These are phyloP conservation scores for Papiliotrema terrestris DNA, from an alignment of 1,284 basidiomycete species.

Conservation along the genomic window DNA sequence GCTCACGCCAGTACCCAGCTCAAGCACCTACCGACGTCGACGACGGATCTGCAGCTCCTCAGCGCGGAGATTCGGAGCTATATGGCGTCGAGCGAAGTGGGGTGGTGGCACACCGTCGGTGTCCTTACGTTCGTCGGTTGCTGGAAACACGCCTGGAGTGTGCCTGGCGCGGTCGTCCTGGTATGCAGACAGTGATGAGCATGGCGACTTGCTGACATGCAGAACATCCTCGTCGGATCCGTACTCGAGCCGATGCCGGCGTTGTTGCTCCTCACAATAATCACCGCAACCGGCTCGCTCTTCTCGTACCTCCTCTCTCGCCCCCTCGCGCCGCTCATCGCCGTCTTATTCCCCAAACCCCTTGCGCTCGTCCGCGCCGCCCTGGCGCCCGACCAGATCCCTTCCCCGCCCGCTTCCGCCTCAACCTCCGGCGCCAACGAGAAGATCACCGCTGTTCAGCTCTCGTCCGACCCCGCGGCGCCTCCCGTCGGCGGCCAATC, in stretches of 20 bases:
- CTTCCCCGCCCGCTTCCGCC: constrained; percentile 10
- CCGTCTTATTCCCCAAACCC: constrained; percentile 73
- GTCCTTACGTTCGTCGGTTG: constrained; percentile 78
- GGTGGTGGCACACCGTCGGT: constrained; percentile 55
- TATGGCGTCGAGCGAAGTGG: constrained; percentile 40
- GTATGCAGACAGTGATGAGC: constrained; percentile 52
- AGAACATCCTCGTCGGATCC: constrained; percentile 88
- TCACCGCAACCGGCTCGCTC: constrained; percentile 80
- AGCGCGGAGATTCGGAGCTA: constrained; percentile 47
- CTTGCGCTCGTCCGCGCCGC: constrained; percentile 61
- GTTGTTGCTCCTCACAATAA: constrained; percentile 68
- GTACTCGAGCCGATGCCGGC: constrained; percentile 75
- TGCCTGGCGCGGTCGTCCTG: constrained; percentile 85
- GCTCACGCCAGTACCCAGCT: constrained; percentile 34
- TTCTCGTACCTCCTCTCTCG: constrained; percentile 71
- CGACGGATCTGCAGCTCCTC: constrained; percentile 47
- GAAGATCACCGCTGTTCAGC: constrained; percentile 44
- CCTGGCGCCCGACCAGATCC: constrained; percentile 34
- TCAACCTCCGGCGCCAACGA: constrained; percentile 15
- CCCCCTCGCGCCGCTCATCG: constrained; percentile 78
- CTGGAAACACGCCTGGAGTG: constrained; percentile 93
- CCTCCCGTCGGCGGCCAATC: constrained; percentile 24
- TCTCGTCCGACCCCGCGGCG: constrained; percentile 29
- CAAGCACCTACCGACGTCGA: constrained; percentile 46
- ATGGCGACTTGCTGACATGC: constrained; percentile 1